Conservation (phyloP, 2,329 filamentous ascomycete species). For the Fusarium compactum region DNA sequence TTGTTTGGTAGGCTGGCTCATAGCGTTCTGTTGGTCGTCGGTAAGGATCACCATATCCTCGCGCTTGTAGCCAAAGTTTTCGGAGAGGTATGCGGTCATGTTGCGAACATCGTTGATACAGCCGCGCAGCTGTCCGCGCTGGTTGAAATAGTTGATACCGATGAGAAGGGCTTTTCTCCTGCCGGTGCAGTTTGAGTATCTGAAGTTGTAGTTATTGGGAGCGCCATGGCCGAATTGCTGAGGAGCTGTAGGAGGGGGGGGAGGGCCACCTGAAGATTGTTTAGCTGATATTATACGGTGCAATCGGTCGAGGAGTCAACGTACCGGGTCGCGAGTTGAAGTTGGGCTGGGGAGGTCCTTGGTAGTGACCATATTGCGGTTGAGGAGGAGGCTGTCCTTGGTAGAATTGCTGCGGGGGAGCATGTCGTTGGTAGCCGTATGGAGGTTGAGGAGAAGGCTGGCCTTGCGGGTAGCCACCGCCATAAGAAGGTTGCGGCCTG, state of each 20-base stretch:
- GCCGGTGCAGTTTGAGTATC: constrained; percentile 92
- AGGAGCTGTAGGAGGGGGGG: constrained; percentile 73
- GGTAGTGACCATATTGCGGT: constrained; percentile 51
- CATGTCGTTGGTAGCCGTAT: constrained; percentile 59
- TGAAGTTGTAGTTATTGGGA: constrained; percentile 83
- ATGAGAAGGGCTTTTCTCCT: constrained; percentile 90
- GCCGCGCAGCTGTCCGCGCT: constrained; percentile 88
- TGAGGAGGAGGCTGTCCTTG: constrained; percentile 52
- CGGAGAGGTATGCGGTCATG: constrained; percentile 91
- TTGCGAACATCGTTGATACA: constrained; percentile 99
- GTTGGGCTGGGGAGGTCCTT: constrained; percentile 56
- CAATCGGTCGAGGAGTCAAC: not conserved
- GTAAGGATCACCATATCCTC: constrained; percentile 98
- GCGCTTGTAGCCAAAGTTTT: constrained; percentile 90
- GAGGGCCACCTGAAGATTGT: constrained; percentile 59
- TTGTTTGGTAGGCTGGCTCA: constrained; percentile 96
- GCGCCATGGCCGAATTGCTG: constrained; percentile 85
- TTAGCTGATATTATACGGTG: constrained; percentile 28
- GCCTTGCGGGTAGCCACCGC: constrained; percentile 59
- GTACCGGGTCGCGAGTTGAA: constrained; percentile 64
- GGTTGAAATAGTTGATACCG: constrained; percentile 96
- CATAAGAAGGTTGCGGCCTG: constrained; percentile 61
- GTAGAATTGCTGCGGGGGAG: constrained; percentile 58
- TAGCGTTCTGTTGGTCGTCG: constrained; percentile 95
- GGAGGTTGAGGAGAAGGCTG: constrained; percentile 63